These are phyloP conservation scores for Leptographium galeiforme DNA, from an alignment of 2,329 filamentous ascomycete species.

Conservation along the genomic window DNA sequence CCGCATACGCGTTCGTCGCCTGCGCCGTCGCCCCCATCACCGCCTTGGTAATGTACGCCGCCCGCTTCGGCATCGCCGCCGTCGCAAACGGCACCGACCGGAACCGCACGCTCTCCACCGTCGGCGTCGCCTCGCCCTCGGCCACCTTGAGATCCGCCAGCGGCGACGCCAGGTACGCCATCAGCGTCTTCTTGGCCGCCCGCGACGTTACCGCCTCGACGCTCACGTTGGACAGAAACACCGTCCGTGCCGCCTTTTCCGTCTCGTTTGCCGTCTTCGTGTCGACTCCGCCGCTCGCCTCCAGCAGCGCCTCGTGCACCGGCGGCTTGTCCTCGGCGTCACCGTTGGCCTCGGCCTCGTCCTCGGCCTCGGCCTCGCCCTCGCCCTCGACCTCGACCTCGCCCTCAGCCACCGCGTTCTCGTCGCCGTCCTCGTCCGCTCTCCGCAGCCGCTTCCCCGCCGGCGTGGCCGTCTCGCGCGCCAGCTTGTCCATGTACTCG, in stretches of 20 bases:
- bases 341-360: background rate
- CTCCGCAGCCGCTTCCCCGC: constrained; percentile 36
- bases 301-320: constrained; percentile 38
- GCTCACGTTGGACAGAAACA: constrained; percentile 89
- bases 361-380: constrained; percentile 6
- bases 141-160: constrained; percentile 61
- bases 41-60: constrained; percentile 83
- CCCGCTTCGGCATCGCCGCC: constrained; percentile 71
- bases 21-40: constrained; percentile 85
- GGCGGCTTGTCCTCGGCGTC: constrained; percentile 20
- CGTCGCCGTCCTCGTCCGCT: constrained; percentile 17
- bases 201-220: constrained; percentile 72
- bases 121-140: constrained; percentile 51
- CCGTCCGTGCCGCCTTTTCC: constrained; percentile 69
- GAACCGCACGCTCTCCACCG: constrained; percentile 85
- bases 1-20: constrained; percentile 86
- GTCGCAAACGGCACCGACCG: constrained; percentile 79
- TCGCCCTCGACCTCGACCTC: constrained; percentile 26
- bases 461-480: constrained; percentile 28
- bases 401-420: constrained; percentile 27
- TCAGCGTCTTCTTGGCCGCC: constrained; percentile 61
- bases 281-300: constrained; percentile 34
- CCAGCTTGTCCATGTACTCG: constrained; percentile 54
- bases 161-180: constrained; percentile 66
- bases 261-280: constrained; percentile 17